Percentiles rank a stretch among this genome's conserved stretches.
Conservation (phyloP, 257 asterid species). For the Forsythia suspensa region DNA sequence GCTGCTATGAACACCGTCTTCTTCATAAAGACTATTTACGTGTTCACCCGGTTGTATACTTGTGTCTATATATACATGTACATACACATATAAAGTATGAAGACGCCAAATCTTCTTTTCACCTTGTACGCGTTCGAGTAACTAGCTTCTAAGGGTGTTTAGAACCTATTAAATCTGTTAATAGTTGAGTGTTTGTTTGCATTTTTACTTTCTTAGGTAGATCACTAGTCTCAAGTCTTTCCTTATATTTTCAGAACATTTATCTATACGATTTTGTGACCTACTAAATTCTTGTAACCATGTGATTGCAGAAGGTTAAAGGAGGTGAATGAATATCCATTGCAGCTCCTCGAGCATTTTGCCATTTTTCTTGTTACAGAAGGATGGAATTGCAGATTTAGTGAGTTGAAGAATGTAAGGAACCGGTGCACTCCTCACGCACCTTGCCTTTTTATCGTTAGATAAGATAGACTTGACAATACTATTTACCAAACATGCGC, state of each 20-base stretch:
- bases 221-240: too few relatives aligned
- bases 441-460: not conserved
- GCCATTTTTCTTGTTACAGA: not conserved
- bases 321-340: slow-evolving; percentile 40
- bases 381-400: not conserved
- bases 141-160: too few relatives aligned
- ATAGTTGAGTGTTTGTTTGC: too few relatives aligned
- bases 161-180: too few relatives aligned
- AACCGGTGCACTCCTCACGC: not conserved
- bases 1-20: too few relatives aligned
- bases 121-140: too few relatives aligned
- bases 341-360: slow-evolving; percentile 31
- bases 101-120: too few relatives aligned
- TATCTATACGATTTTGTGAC: not conserved
- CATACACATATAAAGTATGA: too few relatives aligned
- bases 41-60: not conserved
- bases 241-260: too few relatives aligned
- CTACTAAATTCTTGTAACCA: not conserved
- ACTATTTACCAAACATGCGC: too few relatives aligned
- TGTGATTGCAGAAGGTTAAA: slow-evolving; percentile 46
- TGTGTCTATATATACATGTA: not conserved
- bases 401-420: not conserved
- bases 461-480: not conserved
- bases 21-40: too few relatives aligned
- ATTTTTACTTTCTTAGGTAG: too few relatives aligned